A percentile compares a stretch with the other conserved stretches of the same genome.
Evolutionary conservation across 208 protist genomes (phyloP).

Genomic region (Ichthyophonus hoferi): DNA sequence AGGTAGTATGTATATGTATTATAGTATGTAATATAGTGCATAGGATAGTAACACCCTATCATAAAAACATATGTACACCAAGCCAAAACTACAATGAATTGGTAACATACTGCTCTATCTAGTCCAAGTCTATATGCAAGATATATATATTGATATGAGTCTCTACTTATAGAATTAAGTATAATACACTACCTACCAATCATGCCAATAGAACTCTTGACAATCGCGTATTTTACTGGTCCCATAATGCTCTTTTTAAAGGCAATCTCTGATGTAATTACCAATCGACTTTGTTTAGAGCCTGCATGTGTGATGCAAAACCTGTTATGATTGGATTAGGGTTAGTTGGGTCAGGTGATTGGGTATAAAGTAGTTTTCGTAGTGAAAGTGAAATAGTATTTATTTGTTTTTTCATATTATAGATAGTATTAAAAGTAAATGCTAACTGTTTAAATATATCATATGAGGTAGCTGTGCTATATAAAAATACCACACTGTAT

Average conservation of each 20-base stretch:
- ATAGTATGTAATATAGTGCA: not conserved
- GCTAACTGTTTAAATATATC: no score
- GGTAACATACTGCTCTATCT: no score
- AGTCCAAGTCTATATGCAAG: no score
- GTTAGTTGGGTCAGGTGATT: no score
- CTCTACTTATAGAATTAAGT: not conserved
- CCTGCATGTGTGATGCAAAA: not conserved
- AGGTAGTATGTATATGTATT: not conserved
- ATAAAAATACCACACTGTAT: no score
- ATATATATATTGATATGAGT: no score
- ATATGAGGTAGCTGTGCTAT: no score
- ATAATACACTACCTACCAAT: not conserved
- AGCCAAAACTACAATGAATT: not conserved
- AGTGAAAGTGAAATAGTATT: no score
- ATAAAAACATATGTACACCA: not conserved
- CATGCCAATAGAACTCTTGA: not conserved
- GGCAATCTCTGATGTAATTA: slow-evolving; percentile 8
- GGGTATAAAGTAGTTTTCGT: no score
- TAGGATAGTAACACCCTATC: not conserved
- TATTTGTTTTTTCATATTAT: no score
- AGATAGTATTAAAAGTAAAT: no score
- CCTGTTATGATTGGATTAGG: no score
- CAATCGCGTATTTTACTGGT: slow-evolving; percentile 6
- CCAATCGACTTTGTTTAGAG: not conserved
- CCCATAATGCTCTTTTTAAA: slow-evolving; percentile 10